Conservation (phyloP, 1,284 basidiomycete genomes). For the Cystobasidium sp. region DNA sequence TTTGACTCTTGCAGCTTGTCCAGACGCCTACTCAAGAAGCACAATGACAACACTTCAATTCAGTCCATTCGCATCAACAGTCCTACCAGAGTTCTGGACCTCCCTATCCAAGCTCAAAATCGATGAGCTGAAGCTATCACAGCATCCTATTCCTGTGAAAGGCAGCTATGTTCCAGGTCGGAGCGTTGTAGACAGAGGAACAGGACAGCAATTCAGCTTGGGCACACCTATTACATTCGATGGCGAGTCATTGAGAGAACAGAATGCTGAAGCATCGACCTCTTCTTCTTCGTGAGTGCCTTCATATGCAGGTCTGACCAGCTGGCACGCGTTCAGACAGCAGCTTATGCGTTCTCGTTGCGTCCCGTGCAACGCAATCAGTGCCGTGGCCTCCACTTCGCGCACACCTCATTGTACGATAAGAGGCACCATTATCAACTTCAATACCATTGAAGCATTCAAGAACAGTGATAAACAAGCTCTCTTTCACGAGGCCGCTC, state of each 20-base stretch:
- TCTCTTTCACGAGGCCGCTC: constrained; percentile 63
- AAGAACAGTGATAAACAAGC: constrained; percentile 83
- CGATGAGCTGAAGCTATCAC: constrained; percentile 82
- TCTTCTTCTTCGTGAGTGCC: constrained; percentile 22
- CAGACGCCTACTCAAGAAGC: background rate
- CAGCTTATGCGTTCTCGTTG: background rate
- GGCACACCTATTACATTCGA: constrained; percentile 54
- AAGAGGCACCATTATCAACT: constrained; percentile 72
- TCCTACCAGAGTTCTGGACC: constrained; percentile 93
- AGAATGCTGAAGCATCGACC: constrained; percentile 9
- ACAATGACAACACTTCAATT: constrained; percentile 67
- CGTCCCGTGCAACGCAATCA: background rate
- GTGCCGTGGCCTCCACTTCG: background rate
- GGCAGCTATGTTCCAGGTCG: constrained; percentile 75
- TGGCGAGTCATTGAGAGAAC: constrained; percentile 60
- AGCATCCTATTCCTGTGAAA: constrained; percentile 68
- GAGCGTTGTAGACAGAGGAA: constrained; percentile 73
- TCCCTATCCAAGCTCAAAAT: constrained; percentile 86
- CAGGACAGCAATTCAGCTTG: constrained; percentile 59
- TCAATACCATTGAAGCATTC: constrained; percentile 95
- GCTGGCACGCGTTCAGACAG: background rate
- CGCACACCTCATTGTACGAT: constrained; percentile 51
- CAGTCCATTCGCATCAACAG: constrained; percentile 79
- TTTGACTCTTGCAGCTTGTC: too few relatives aligned
- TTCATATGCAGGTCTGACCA: background rate